phyloP scores from a whole-genome alignment of 257 asterid species.

The Avicennia marina region DNA sequence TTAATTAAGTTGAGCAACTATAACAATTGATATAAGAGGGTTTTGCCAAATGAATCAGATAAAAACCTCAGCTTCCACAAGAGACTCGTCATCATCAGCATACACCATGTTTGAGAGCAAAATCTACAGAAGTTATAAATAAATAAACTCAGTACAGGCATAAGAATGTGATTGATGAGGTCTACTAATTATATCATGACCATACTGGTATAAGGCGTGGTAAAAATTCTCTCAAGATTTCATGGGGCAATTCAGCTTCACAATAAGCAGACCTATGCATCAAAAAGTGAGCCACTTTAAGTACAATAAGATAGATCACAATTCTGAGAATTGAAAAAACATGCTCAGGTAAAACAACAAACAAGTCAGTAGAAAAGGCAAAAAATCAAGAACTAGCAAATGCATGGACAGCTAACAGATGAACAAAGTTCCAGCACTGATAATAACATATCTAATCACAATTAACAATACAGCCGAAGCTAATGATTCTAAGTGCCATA shows the following conservation, averaged over 20 bases:
- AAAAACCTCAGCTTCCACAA: constrained; percentile 93
- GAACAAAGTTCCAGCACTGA: constrained; percentile 3
- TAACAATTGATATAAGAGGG: no score
- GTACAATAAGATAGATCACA: background rate
- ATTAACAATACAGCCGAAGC: background rate
- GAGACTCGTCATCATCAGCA: constrained; percentile 92
- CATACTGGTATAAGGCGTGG: constrained; percentile 93
- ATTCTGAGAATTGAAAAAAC: background rate
- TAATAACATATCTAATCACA: background rate
- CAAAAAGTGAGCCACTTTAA: constrained; percentile 16
- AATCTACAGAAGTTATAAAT: constrained; percentile 49
- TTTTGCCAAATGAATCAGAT: no score
- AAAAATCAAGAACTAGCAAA: constrained; percentile 8
- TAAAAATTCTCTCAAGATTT: constrained; percentile 77
- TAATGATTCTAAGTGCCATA: background rate
- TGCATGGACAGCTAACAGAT: background rate
- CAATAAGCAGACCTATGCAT: constrained; percentile 93
- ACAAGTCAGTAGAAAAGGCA: background rate
- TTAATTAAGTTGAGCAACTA: no score
- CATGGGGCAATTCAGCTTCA: constrained; percentile 95
- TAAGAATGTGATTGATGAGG: no score
- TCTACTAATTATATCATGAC: constrained; percentile 16
- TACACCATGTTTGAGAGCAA: constrained; percentile 93
- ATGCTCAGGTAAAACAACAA: constrained; percentile 1
- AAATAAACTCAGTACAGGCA: no score